Percentiles rank a stretch among this genome's conserved stretches.
phyloP scores from a whole-genome alignment of 2,329 filamentous ascomycete species.

The Calonectria leucothoes region DNA sequence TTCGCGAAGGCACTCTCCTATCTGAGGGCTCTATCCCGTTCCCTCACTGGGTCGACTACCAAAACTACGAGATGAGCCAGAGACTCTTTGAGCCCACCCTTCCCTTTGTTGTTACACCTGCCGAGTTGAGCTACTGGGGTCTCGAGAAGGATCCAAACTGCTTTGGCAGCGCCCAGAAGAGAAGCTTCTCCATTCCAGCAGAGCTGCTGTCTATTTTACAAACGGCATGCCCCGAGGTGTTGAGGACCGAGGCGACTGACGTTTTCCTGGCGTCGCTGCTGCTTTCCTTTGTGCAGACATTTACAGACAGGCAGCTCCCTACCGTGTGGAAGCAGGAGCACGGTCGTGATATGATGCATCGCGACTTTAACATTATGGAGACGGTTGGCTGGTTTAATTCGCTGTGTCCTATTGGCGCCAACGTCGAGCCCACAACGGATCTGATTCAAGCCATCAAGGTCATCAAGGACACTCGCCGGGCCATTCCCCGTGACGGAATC shows the following conservation, averaged over 20 bases:
- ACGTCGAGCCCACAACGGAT: slow-evolving; percentile 58
- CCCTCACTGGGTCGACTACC: slow-evolving; percentile 61
- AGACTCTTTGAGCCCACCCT: slow-evolving; percentile 45
- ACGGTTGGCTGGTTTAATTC: slow-evolving; percentile 73
- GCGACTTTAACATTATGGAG: slow-evolving; percentile 62
- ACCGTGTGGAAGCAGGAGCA: slow-evolving; percentile 67
- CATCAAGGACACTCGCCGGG: slow-evolving; percentile 63
- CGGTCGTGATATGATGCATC: slow-evolving; percentile 57
- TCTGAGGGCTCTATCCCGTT: slow-evolving; percentile 61
- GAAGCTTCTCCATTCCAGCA: slow-evolving; percentile 56
- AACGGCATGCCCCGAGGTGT: slow-evolving; percentile 55
- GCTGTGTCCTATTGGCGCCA: slow-evolving; percentile 62
- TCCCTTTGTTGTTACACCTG: slow-evolving; percentile 53
- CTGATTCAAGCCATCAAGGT: slow-evolving; percentile 62
- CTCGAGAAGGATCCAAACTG: slow-evolving; percentile 56
- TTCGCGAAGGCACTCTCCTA: slow-evolving; percentile 56
- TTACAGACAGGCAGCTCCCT: slow-evolving; percentile 62
- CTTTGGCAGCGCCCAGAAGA: slow-evolving; percentile 56
- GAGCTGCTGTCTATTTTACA: slow-evolving; percentile 57
- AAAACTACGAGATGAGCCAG: slow-evolving; percentile 51
- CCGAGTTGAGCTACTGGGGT: slow-evolving; percentile 61
- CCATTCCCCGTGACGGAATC: slow-evolving; percentile 57
- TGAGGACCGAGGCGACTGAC: slow-evolving; percentile 65
- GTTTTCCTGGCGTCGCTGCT: slow-evolving; percentile 65
- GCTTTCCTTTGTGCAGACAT: slow-evolving; percentile 66